These are phyloP conservation scores for Penicillium maclennaniae DNA, from an alignment of 495 filamentous ascomycete species.

Conservation along the genomic window DNA sequence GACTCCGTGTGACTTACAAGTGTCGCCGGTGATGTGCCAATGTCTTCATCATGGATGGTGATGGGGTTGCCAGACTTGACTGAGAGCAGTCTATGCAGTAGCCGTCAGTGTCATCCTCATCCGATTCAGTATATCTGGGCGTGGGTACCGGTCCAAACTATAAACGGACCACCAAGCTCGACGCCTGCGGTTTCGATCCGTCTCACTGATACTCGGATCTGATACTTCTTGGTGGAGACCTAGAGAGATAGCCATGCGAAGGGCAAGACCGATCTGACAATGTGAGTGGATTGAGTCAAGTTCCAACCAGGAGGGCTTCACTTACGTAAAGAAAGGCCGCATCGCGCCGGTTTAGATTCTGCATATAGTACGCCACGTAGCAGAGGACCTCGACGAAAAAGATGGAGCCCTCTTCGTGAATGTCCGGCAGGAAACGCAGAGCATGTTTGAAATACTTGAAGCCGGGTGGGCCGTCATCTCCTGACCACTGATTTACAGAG, in stretches of 20 bases:
- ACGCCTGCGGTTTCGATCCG: conserved; percentile 41
- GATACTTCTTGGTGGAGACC: conserved; percentile 49
- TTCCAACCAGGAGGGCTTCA: background rate
- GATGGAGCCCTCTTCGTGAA: conserved; percentile 49
- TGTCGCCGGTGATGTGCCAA: conserved; percentile 40
- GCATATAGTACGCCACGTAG: conserved; percentile 51
- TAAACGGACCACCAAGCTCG: conserved; percentile 53
- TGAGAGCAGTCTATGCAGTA: conserved; percentile 30
- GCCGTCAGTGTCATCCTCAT: background rate
- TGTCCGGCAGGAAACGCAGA: conserved; percentile 44
- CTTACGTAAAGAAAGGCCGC: conserved; percentile 45
- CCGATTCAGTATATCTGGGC: background rate
- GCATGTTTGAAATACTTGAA: conserved; percentile 50
- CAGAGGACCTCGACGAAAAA: conserved; percentile 49
- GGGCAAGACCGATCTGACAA: conserved; percentile 42
- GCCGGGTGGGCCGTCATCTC: conserved; percentile 45
- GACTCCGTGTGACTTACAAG: conserved; percentile 18
- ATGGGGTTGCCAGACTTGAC: conserved; percentile 50
- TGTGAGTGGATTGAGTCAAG: background rate
- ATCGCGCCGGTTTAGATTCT: conserved; percentile 48
- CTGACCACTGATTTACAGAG: conserved; percentile 49
- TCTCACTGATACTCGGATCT: conserved; percentile 26
- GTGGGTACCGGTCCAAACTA: conserved; percentile 38
- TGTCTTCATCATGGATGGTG: conserved; percentile 49
- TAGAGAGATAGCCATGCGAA: conserved; percentile 50